Conservation (phyloP, 1,284 basidiomycete genomes). For the Tranzscheliella williamsii region DNA sequence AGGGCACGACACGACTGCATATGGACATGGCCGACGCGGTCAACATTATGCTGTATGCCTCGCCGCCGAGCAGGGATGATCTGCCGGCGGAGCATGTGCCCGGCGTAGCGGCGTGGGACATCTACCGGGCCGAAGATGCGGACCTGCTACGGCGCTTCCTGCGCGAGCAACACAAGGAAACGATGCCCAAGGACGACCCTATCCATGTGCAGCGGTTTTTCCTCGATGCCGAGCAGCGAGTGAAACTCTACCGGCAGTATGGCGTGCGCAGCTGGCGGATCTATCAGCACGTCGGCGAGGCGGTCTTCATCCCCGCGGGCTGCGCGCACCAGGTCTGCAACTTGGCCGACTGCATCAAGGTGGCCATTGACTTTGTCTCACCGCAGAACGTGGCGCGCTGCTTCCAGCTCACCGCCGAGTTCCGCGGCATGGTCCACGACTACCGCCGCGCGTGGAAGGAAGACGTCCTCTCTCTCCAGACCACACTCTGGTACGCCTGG, state of each 20-base stretch:
- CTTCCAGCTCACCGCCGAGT: conserved; percentile 81
- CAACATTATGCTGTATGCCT: conserved; percentile 71
- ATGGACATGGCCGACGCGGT: conserved; percentile 96
- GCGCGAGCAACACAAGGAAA: conserved; percentile 62
- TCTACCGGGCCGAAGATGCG: conserved; percentile 83
- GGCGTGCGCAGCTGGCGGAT: conserved; percentile 79
- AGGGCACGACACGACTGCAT: conserved; percentile 83
- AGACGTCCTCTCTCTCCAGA: conserved; percentile 85
- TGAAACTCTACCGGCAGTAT: conserved; percentile 70
- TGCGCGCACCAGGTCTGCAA: conserved; percentile 92
- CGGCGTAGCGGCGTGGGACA: conserved; percentile 88
- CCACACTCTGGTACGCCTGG: conserved; percentile 88
- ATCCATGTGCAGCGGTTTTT: conserved; percentile 90
- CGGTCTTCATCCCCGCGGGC: conserved; percentile 91
- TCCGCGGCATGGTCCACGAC: conserved; percentile 78
- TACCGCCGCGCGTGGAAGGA: conserved; percentile 81
- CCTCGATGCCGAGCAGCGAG: conserved; percentile 72
- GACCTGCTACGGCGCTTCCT: conserved; percentile 76
- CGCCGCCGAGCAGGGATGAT: conserved; percentile 15
- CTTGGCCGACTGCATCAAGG: conserved; percentile 88
- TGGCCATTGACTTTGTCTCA: conserved; percentile 93
- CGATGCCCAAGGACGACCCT: conserved; percentile 69
- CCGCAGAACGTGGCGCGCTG: conserved; percentile 85
- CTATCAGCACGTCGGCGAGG: conserved; percentile 88
- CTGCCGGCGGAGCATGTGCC: conserved; percentile 56